Base-by-base conservation (phyloP, 2,329 filamentous ascomycete species). In the Biscogniauxia marginata region DNA sequence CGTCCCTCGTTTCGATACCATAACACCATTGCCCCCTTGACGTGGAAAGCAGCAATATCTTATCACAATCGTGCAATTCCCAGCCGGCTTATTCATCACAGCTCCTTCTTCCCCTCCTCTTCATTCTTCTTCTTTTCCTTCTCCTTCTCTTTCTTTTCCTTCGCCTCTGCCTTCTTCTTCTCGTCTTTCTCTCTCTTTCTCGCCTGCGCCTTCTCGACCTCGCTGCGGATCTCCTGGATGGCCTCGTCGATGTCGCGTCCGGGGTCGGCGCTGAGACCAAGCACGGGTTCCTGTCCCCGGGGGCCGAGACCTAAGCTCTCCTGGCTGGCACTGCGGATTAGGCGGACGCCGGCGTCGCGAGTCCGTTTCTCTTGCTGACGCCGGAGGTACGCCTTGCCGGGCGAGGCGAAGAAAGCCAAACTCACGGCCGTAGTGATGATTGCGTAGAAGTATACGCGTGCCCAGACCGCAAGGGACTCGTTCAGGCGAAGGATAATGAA, bases 361-460 rank as follows among this genome's bases (percentile, higher is more conserved):
- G 78, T 75, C 23, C 87, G 81, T 57, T 80, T 74, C 63, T 90
- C 87, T 7, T 91, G 74, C 56, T 76, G 74, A 65, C 80, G 79
- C 57, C 78, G 77, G 0, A 92, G 75, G 18, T 73, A 66, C 4
- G 76, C 73, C 71, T 93, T 96, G 2, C 84, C 89, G 0, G 91
- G 91, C 1, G 89, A 91, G 44, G 86, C 83, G 69, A 98, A 96
- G 76, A 96, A 88, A 7, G 78, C 83, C 55, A 93, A 84, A 18
- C 86, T 84, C 0, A 75, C 71, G 8, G 78, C 74, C 1, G 89
- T 89, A 63, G 86, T 87, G 59, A 93, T 69, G 53, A 95, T 78
- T 25, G 84, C 86, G 74, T 96, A 99, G 76, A 92, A 98, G 75
- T 96, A 95, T 34, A 97, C 89, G 45, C 90, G 85, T 0, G 84